These are phyloP conservation scores for Fusarium kyushuense DNA, from an alignment of 2,329 filamentous ascomycete genomes.

Conservation along the genomic window DNA sequence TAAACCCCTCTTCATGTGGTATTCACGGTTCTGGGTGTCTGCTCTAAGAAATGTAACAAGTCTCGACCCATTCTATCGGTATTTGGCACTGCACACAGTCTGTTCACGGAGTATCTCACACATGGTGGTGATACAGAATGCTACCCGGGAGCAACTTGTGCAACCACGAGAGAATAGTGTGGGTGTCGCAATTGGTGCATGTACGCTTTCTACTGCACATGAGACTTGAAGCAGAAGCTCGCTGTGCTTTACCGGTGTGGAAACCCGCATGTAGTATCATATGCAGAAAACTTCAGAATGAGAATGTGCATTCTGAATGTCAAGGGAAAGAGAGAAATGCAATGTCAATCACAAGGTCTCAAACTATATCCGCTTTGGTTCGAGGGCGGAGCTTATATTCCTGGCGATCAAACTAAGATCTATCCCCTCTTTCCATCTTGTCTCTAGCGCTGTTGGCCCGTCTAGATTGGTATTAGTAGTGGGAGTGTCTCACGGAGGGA, in stretches of 20 bases:
- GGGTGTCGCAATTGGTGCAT: neutral
- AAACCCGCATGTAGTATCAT: neutral
- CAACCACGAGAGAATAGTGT: neutral
- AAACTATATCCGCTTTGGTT: neutral
- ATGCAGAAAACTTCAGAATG: conserved; percentile 2
- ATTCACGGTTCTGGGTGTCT: neutral
- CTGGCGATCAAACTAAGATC: neutral
- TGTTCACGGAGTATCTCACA: neutral
- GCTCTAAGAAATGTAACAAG: neutral
- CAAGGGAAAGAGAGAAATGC: neutral
- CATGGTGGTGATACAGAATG: neutral
- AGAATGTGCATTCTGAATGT: neutral
- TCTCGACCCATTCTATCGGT: neutral
- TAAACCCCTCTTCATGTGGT: neutral
- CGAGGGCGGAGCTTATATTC: conserved; percentile 24
- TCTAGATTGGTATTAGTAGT: neutral
- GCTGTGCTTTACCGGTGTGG: conserved; percentile 24
- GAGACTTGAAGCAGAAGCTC: neutral
- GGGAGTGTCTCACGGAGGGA: neutral
- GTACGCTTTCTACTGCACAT: neutral
- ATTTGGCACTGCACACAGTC: conserved; percentile 4
- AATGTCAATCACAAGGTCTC: neutral
- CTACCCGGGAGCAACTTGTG: neutral
- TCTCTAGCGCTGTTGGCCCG: neutral
- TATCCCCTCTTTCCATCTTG: neutral